Evolutionary conservation across 2,329 filamentous ascomycete species (phyloP).

Genomic region (Zelopaecilomyces penicillatus): DNA sequence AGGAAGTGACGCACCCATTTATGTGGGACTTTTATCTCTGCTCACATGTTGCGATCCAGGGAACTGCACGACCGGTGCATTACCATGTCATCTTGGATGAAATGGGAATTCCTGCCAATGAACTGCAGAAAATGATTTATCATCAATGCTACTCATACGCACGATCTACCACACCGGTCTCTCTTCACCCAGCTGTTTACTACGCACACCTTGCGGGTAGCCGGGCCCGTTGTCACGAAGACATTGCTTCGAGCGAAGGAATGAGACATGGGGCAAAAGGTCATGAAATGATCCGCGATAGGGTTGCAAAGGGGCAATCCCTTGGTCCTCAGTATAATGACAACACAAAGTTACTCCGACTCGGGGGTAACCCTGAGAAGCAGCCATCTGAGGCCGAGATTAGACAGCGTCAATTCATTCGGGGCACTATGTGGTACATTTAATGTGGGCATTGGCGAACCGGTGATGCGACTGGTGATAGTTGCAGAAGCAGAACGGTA

Average conservation of each 20-base stretch:
- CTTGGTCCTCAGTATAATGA: slow-evolving; percentile 15
- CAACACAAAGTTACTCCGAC: slow-evolving; percentile 21
- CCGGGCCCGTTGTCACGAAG: slow-evolving; percentile 69
- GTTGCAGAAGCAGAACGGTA: neutral
- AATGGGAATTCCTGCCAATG: slow-evolving; percentile 54
- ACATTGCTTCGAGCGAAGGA: slow-evolving; percentile 36
- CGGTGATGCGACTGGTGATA: too few species aligned
- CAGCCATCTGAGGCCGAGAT: slow-evolving; percentile 20
- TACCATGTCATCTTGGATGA: slow-evolving; percentile 89
- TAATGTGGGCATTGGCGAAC: slow-evolving; percentile 11
- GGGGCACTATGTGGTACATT: slow-evolving; percentile 37
- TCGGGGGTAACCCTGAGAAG: slow-evolving; percentile 20
- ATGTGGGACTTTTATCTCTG: slow-evolving; percentile 77
- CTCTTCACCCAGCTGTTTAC: slow-evolving; percentile 82
- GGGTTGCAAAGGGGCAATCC: slow-evolving; percentile 30
- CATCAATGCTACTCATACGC: slow-evolving; percentile 92
- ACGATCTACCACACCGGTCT: slow-evolving; percentile 86
- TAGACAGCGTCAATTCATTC: slow-evolving; percentile 27
- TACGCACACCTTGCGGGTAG: slow-evolving; percentile 86
- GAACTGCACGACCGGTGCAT: slow-evolving; percentile 84
- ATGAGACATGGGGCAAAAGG: slow-evolving; percentile 36
- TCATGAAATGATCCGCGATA: slow-evolving; percentile 29
- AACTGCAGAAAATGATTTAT: slow-evolving; percentile 82
- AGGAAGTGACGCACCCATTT: slow-evolving; percentile 81
- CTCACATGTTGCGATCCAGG: slow-evolving; percentile 71